Evolutionary conservation across 495 filamentous ascomycete genomes (phyloP).

Genomic region (Penicillium lividum): DNA sequence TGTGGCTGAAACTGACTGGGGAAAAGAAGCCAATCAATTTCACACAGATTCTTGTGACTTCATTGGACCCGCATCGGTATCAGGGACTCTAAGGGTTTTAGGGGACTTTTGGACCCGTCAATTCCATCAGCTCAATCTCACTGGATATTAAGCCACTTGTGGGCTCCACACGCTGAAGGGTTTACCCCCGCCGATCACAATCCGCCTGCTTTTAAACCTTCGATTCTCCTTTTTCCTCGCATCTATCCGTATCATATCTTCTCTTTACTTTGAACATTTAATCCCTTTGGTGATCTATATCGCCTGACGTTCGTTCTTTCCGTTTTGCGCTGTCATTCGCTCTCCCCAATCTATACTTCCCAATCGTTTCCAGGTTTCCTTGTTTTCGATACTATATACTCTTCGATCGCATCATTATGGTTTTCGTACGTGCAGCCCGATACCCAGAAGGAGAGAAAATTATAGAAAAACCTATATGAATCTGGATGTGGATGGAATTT

Average conservation of each 20-base stretch:
- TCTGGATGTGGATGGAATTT: background rate
- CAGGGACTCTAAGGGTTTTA: background rate
- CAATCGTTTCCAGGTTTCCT: slow-evolving; percentile 4
- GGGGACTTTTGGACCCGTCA: slow-evolving; percentile 2
- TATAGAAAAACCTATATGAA: background rate
- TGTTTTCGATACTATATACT: background rate
- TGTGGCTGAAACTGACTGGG: background rate
- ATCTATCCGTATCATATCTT: slow-evolving; percentile 1
- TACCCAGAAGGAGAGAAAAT: background rate
- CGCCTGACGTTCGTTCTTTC: slow-evolving; percentile 28
- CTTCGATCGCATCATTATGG: slow-evolving; percentile 20
- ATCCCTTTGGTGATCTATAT: slow-evolving; percentile 12
- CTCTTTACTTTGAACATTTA: slow-evolving; percentile 1
- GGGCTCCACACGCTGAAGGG: slow-evolving; percentile 1
- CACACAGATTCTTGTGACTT: background rate
- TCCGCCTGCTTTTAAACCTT: slow-evolving; percentile 5
- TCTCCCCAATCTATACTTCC: slow-evolving; percentile 6
- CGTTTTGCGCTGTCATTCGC: slow-evolving; percentile 26
- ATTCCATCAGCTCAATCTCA: background rate
- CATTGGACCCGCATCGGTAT: slow-evolving; percentile 4
- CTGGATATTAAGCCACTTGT: background rate
- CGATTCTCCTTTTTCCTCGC: background rate
- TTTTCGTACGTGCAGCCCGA: slow-evolving; percentile 21
- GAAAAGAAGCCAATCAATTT: background rate
- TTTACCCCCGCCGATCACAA: slow-evolving; percentile 13